Conservation (phyloP, 805 yeast species). For the Cyberlindnera bimundalis region DNA sequence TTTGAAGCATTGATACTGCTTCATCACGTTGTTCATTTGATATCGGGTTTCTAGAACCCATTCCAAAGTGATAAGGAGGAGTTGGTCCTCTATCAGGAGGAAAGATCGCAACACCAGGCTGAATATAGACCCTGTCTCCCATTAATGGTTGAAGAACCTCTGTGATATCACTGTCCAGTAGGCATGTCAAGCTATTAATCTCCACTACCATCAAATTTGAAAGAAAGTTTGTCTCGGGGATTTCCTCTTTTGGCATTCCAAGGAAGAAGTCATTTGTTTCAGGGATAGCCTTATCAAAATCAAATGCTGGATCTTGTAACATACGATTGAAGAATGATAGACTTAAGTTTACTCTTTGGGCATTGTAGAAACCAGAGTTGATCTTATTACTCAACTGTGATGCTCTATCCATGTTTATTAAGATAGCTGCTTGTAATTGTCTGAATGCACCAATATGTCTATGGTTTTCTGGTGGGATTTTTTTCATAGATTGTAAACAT, state of each 20-base stretch:
- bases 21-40: background rate
- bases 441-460: background rate
- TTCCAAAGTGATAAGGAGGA: background rate
- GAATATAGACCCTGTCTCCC: background rate
- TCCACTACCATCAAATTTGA: conserved; percentile 15
- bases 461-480: background rate
- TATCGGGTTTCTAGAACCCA: no score
- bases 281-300: conserved; percentile 18
- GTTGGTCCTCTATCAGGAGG: background rate
- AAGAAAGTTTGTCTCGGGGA: conserved; percentile 16
- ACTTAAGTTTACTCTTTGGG: conserved; percentile 19
- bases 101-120: background rate
- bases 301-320: conserved; percentile 19
- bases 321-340: conserved; percentile 13
- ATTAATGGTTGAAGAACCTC: conserved; percentile 18
- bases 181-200: conserved; percentile 4
- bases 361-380: conserved; percentile 15
- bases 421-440: conserved; percentile 1
- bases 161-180: conserved; percentile 7
- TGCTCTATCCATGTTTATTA: conserved; percentile 1
- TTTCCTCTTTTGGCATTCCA: conserved; percentile 4
- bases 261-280: no score
- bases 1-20: background rate
- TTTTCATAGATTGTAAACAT: conserved; percentile 4
- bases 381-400: conserved; percentile 1